phyloP scores from a whole-genome alignment of 192 early-diverging fungal genomes.

The Anaeromyces robustus region DNA sequence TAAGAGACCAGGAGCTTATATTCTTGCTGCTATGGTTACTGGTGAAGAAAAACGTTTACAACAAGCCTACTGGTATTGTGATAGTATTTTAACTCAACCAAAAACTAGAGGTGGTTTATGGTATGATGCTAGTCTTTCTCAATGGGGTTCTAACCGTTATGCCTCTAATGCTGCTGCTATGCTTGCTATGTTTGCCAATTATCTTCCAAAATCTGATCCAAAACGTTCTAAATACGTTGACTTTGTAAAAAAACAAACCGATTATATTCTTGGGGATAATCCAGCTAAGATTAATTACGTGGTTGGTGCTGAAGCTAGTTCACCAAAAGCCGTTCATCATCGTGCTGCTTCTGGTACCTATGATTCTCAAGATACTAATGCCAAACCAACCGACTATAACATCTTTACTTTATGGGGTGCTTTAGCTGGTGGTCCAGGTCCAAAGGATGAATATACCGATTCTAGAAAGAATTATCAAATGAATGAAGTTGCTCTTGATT shows the following conservation, averaged over 20 bases:
- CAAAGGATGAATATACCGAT: slow-evolving; percentile 29
- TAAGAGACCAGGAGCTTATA: slow-evolving; percentile 21
- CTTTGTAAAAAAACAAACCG: slow-evolving; percentile 16
- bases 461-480: slow-evolving; percentile 22
- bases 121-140: slow-evolving; percentile 3
- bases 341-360: slow-evolving; percentile 27
- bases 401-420: slow-evolving; percentile 30
- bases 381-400: slow-evolving; percentile 11
- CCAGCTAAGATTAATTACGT: slow-evolving; percentile 33
- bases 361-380: slow-evolving; percentile 7
- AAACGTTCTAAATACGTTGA: neutral
- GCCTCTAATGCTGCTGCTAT: neutral
- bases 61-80: slow-evolving; percentile 17
- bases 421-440: slow-evolving; percentile 35
- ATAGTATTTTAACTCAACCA: slow-evolving; percentile 19
- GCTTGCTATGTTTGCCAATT: neutral
- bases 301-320: slow-evolving; percentile 37
- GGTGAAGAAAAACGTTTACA: slow-evolving; percentile 14
- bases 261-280: slow-evolving; percentile 37
- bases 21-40: slow-evolving; percentile 24
- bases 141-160: neutral
- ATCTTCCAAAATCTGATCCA: neutral
- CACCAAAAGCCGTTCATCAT: slow-evolving; percentile 40
- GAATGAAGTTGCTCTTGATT: slow-evolving; percentile 12
- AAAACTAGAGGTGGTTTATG: neutral